phyloP scores from a whole-genome alignment of 2,329 filamentous ascomycete genomes.

The Apiospora arundinis region DNA sequence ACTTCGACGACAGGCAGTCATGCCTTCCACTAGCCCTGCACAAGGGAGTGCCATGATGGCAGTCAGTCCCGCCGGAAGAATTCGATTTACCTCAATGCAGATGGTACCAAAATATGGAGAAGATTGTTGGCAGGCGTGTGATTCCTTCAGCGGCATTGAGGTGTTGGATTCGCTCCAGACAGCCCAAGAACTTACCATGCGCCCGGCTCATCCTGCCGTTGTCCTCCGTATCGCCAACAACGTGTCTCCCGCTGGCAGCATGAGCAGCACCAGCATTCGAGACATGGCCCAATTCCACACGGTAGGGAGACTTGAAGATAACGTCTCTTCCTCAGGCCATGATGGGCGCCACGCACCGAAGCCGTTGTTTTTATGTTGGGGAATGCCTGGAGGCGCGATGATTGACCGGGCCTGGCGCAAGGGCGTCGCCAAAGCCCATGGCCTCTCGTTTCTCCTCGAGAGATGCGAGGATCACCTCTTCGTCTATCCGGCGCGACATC shows the following conservation, averaged over 20 bases:
- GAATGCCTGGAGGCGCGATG: neutral
- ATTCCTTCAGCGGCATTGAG: neutral
- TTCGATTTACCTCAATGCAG: too few relatives aligned
- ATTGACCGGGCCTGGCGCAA: neutral
- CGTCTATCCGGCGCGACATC: neutral
- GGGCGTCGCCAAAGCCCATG: neutral
- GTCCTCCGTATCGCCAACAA: too few relatives aligned
- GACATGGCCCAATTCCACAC: too few relatives aligned
- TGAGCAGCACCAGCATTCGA: too few relatives aligned
- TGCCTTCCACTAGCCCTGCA: neutral
- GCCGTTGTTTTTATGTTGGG: neutral
- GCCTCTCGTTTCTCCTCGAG: neutral
- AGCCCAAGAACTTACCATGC: neutral
- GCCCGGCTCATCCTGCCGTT: neutral
- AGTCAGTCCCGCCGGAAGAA: too few relatives aligned
- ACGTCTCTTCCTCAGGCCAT: too few relatives aligned
- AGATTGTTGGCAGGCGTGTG: neutral
- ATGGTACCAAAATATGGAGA: too few relatives aligned
- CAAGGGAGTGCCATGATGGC: neutral
- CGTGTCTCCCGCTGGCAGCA: too few relatives aligned
- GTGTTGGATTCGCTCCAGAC: neutral
- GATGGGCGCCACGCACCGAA: neutral
- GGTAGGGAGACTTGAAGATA: too few relatives aligned
- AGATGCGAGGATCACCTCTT: neutral
- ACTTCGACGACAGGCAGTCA: neutral